Evolutionary conservation across 139 green algal species (phyloP).

Genomic region (Chlorella sp.): DNA sequence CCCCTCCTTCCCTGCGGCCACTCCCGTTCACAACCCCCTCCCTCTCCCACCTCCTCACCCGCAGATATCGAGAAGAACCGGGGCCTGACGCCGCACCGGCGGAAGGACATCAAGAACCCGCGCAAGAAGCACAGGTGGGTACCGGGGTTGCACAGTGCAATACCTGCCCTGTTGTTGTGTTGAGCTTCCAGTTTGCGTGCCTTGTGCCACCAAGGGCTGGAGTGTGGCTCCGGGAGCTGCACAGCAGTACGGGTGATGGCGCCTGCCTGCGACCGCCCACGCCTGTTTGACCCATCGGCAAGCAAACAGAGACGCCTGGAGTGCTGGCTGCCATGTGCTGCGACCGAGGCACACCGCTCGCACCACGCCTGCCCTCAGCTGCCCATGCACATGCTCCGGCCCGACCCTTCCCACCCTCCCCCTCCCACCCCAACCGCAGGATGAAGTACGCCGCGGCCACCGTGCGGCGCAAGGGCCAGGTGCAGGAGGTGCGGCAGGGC

Average conservation of each 20-base stretch:
- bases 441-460: constrained; percentile 85
- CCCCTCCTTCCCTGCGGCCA: no score
- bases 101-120: constrained; percentile 95
- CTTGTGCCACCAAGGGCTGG: no score
- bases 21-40: neutral
- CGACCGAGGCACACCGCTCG: no score
- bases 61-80: constrained; percentile 94
- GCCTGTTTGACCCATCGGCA: no score
- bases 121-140: constrained; percentile 66
- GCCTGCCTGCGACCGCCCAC: neutral
- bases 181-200: no score
- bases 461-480: constrained; percentile 88
- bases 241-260: neutral
- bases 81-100: constrained; percentile 94
- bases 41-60: no score
- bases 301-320: no score
- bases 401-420: no score
- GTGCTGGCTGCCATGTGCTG: no score
- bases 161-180: neutral
- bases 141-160: no score
- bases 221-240: neutral
- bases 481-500: constrained; percentile 68
- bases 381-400: no score
- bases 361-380: no score
- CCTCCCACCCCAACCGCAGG: constrained; percentile 18